These are phyloP conservation scores for Vachellia collinsii DNA, from an alignment of 306 rosid genomes.

Conservation along the genomic window DNA sequence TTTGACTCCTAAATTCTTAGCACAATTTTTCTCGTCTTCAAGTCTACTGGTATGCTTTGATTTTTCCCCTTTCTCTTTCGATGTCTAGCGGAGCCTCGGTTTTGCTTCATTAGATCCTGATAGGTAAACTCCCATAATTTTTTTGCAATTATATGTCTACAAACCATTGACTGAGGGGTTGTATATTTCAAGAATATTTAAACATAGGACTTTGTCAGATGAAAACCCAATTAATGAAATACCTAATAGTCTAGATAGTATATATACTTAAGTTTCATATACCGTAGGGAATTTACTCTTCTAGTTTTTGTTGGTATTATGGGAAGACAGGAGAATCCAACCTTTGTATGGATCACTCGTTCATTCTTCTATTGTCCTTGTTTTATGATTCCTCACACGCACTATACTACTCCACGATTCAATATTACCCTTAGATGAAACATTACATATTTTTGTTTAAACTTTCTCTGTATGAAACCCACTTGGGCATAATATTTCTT, in stretches of 20 bases:
- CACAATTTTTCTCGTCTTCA: too few relatives aligned
- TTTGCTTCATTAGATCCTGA: too few relatives aligned
- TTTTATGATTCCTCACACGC: neutral
- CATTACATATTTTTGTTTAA: too few relatives aligned
- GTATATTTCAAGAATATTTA: neutral
- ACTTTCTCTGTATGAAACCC: neutral
- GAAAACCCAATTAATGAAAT: neutral
- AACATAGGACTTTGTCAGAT: neutral
- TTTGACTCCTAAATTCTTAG: too few relatives aligned
- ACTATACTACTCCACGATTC: too few relatives aligned
- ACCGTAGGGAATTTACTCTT: neutral
- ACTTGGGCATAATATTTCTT: slow-evolving; percentile 12
- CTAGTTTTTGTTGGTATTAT: neutral
- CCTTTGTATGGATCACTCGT: neutral
- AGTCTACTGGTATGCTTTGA: too few relatives aligned
- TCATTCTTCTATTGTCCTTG: neutral
- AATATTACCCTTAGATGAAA: too few relatives aligned
- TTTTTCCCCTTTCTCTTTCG: too few relatives aligned
- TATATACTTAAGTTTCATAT: slow-evolving; percentile 2
- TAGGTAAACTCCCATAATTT: neutral
- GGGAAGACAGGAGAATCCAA: neutral
- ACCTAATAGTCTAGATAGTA: neutral
- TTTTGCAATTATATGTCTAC: neutral
- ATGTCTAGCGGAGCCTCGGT: too few relatives aligned
- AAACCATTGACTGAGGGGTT: neutral